These are phyloP conservation scores for Albugo laibachii DNA, from an alignment of 352 stramenopile genomes.

Conservation along the genomic window DNA sequence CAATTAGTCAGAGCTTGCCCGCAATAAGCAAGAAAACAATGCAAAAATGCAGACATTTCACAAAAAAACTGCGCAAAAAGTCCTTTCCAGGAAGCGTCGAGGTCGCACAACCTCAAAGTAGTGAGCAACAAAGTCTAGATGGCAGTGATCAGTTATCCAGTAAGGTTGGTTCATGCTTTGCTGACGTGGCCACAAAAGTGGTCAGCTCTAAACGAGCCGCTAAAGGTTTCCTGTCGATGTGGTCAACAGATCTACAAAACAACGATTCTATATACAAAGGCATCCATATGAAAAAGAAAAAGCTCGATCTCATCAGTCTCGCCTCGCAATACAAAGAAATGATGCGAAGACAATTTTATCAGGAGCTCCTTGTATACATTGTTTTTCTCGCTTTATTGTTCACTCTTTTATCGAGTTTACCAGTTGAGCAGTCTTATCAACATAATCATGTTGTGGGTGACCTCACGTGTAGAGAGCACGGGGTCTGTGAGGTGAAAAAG, in stretches of 20 bases:
- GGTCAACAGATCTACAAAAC: conserved; percentile 22
- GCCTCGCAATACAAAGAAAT: conserved; percentile 74
- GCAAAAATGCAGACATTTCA: no score
- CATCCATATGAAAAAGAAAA: conserved; percentile 83
- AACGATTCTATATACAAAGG: conserved; percentile 50
- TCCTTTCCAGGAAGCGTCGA: no score
- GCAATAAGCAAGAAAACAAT: no score
- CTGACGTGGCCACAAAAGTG: conserved; percentile 49
- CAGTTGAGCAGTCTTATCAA: conserved; percentile 62
- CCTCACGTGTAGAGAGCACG: conserved; percentile 58
- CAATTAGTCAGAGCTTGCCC: no score
- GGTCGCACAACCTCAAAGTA: no score
- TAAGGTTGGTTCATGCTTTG: conserved; percentile 13
- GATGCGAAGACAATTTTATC: conserved; percentile 74
- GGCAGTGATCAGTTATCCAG: no score
- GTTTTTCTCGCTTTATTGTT: conserved; percentile 64
- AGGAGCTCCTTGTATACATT: conserved; percentile 72
- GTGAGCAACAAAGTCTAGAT: no score
- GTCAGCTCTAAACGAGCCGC: conserved; percentile 49
- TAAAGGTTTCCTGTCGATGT: conserved; percentile 57
- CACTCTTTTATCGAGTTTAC: conserved; percentile 51
- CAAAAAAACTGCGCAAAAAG: no score
- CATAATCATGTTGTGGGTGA: conserved; percentile 68
- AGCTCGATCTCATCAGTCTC: conserved; percentile 53
- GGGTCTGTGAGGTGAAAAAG: conserved; percentile 61